Base-by-base conservation (phyloP, 2,329 filamentous ascomycete species). In the Myriosclerotinia duriaeana region DNA sequence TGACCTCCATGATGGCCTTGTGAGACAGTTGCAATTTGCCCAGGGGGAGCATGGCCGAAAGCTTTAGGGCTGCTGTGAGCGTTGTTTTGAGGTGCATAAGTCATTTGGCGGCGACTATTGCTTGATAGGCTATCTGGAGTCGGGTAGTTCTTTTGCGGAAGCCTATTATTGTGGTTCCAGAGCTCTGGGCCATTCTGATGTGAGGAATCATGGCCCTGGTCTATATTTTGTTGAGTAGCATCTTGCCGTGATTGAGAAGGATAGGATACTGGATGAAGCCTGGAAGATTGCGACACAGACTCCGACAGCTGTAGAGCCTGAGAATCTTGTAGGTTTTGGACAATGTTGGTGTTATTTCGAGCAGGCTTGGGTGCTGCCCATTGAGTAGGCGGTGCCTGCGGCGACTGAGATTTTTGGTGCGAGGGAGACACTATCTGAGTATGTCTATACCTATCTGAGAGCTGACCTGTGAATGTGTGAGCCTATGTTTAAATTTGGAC, bases 331-430 rank as follows among this genome's bases (percentile, higher is more conserved):
- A 65, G 34, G n/a, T 65, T 65, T 46, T 60, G 64, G 15, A 65
- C 64, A 30, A 65, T 50, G 38, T 65, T 65, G 22, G 64, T 34
- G 40, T 60, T 65, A 20, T 58, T 59, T 20, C 64, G 46, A 60
- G 64, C 64, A 53, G 64, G 64, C 44, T 60, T 60, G 8, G 64
- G 64, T 15, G 64, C 64, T 14, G 64, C 64, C 64, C 64, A 65
- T 60, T 65, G 64, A 5, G 64, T 65, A 53, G 55, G 56, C 7
- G 58, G 30, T 6, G 55, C 44, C 48, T 65, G 54, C 8, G 64
- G 64, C 14, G 64, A 65, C 9, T 65, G 64, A 34, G 64, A 65
- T 36, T 60, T 65, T 22, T 58, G 46, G 12, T 40, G 46, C 38
- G 50, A 46, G 8, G 64, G 26, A 22, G 54, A 48, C 3, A 15